phyloP scores from a whole-genome alignment of 257 asterid species.

The Solanum clarkiae region DNA sequence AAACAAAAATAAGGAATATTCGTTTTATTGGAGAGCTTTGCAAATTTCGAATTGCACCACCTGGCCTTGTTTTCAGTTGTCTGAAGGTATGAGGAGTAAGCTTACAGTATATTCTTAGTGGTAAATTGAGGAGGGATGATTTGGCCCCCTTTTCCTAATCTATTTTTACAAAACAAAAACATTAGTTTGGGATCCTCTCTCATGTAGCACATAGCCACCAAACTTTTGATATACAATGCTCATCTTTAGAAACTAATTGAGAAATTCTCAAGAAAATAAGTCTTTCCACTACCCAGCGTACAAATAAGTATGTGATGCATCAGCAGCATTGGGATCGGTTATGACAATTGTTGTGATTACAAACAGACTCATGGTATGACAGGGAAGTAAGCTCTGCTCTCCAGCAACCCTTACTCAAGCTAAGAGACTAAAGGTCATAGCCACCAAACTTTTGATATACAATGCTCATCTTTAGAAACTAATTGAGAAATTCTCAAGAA shows the following conservation, averaged over 20 bases:
- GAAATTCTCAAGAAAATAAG: not conserved
- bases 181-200: not conserved
- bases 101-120: not conserved
- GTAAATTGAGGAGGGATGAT: not conserved
- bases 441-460: not conserved
- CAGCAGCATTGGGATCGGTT: not conserved
- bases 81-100: conserved; percentile 53
- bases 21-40: conserved; percentile 97
- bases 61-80: conserved; percentile 83
- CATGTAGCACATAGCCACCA: not conserved
- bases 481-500: not conserved
- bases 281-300: not conserved
- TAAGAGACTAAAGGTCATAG: too few species aligned
- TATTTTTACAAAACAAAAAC: not conserved
- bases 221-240: not conserved
- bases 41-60: conserved; percentile 88
- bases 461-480: not conserved
- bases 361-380: not conserved
- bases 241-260: not conserved
- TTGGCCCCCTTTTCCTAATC: not conserved
- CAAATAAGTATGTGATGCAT: not conserved
- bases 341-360: not conserved
- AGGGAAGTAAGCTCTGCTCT: not conserved
- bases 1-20: conserved; percentile 89
- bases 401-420: not conserved